These are phyloP conservation scores for Stagonosporopsis tanaceti DNA, from an alignment of 2,329 filamentous ascomycete species.

Conservation along the genomic window DNA sequence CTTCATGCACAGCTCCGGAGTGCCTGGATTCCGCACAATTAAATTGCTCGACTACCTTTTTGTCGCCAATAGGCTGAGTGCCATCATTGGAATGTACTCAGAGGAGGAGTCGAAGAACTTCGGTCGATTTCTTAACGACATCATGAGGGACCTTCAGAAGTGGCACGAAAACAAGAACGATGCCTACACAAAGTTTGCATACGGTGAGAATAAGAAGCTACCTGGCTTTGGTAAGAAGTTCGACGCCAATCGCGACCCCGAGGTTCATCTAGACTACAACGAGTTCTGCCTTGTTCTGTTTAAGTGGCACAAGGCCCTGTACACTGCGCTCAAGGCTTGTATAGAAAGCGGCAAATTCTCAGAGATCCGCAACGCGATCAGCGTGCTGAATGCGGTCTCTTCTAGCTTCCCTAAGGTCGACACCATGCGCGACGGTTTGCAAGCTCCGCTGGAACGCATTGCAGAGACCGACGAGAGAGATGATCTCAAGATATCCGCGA, in stretches of 20 bases:
- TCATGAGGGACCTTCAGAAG: constrained; percentile 77
- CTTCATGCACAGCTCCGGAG: constrained; percentile 83
- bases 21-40: constrained; percentile 86
- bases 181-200: constrained; percentile 81
- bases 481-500: constrained; percentile 78
- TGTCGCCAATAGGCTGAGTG: constrained; percentile 78
- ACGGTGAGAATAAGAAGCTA: constrained; percentile 69
- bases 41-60: constrained; percentile 86
- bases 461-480: constrained; percentile 67
- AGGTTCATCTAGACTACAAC: constrained; percentile 79
- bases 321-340: constrained; percentile 80
- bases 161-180: constrained; percentile 82
- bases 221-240: constrained; percentile 81
- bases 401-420: constrained; percentile 88
- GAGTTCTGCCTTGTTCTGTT: constrained; percentile 85
- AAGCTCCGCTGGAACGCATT: constrained; percentile 70
- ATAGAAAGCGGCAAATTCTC: constrained; percentile 89
- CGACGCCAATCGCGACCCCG: constrained; percentile 73
- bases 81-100: constrained; percentile 87
- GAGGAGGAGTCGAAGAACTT: constrained; percentile 91
- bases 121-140: constrained; percentile 86
- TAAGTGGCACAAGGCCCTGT: constrained; percentile 88
- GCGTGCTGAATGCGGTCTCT: constrained; percentile 80
- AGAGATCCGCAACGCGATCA: constrained; percentile 96
- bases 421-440: constrained; percentile 78